A percentile compares a stretch with the other conserved stretches of the same genome.
Conservation (phyloP, 768 basidiomycete genomes). For the Sporobolomyces pararoseus region DNA sequence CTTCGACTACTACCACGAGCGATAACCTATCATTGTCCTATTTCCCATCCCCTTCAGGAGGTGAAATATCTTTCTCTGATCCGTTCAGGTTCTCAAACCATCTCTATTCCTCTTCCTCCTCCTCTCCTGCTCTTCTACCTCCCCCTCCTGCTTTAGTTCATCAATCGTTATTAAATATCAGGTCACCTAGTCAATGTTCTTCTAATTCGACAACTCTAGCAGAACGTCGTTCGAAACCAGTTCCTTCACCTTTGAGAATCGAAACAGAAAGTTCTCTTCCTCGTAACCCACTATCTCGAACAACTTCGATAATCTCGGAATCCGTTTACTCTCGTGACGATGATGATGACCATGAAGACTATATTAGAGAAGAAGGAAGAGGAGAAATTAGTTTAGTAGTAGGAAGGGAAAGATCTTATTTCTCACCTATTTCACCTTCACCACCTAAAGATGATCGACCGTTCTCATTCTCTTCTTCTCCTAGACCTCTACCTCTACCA, state of each 20-base stretch:
- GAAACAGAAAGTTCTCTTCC: not conserved
- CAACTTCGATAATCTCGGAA: not conserved
- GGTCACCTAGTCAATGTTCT: not conserved
- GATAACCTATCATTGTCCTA: not conserved
- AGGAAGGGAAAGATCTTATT: slow-evolving; percentile 4
- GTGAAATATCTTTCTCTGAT: slow-evolving; percentile 12
- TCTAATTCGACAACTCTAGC: not conserved
- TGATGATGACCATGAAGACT: not conserved
- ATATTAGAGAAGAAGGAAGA: not conserved
- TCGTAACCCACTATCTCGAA: not conserved
- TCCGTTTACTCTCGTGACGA: slow-evolving; percentile 23
- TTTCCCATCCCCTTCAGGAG: slow-evolving; percentile 8
- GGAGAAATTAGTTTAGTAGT: not conserved
- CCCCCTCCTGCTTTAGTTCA: not conserved
- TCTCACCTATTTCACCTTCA: slow-evolving; percentile 29
- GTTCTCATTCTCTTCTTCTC: not conserved
- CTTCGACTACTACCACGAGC: not conserved
- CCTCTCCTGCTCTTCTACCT: not conserved
- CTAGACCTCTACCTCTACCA: not conserved
- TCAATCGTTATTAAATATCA: no score
- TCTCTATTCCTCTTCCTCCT: not conserved
- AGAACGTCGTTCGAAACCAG: not conserved
- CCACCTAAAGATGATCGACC: not conserved
- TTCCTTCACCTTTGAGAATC: slow-evolving; percentile 2
- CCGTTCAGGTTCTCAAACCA: not conserved